These are phyloP conservation scores for Geosmithia putterillii DNA, from an alignment of 2,329 filamentous ascomycete species.

Conservation along the genomic window DNA sequence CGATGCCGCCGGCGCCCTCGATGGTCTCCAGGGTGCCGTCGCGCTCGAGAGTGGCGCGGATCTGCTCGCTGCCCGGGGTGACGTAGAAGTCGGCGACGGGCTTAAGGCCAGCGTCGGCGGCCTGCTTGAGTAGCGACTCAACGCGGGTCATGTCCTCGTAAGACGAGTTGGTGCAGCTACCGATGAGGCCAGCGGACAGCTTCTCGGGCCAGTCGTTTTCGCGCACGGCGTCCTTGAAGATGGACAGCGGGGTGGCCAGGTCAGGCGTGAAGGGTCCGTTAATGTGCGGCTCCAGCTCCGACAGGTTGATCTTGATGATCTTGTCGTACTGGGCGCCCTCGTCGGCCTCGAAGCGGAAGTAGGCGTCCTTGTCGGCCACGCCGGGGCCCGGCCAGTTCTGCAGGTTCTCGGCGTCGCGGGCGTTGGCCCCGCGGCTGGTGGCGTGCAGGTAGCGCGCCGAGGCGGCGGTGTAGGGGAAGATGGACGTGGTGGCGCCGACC, in stretches of 20 bases:
- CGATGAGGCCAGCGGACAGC: constrained; percentile 87
- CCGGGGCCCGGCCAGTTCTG: constrained; percentile 36
- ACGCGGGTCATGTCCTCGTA: constrained; percentile 98
- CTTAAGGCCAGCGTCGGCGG: constrained; percentile 75
- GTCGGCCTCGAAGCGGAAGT: constrained; percentile 64
- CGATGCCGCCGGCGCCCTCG: constrained; percentile 70
- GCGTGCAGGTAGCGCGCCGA: constrained; percentile 78
- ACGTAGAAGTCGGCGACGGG: constrained; percentile 90
- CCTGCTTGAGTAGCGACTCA: constrained; percentile 86
- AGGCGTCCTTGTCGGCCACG: constrained; percentile 30
- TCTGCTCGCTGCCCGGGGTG: constrained; percentile 93
- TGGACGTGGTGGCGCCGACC: constrained; percentile 88
- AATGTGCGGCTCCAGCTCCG: constrained; percentile 83
- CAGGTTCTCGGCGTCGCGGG: constrained; percentile 50
- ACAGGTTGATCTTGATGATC: constrained; percentile 81
- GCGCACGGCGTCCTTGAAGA: constrained; percentile 75
- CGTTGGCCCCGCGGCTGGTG: constrained; percentile 57
- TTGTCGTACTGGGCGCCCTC: constrained; percentile 78
- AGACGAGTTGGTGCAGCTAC: constrained; percentile 96
- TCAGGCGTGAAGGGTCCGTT: constrained; percentile 97
- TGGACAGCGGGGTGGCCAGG: constrained; percentile 80
- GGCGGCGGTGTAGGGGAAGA: constrained; percentile 82
- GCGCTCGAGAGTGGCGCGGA: constrained; percentile 82
- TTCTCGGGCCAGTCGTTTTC: constrained; percentile 82
- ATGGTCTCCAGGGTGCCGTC: constrained; percentile 83